These are phyloP conservation scores for Linum usitatissimum DNA, from an alignment of 345 rosid species.

Conservation along the genomic window DNA sequence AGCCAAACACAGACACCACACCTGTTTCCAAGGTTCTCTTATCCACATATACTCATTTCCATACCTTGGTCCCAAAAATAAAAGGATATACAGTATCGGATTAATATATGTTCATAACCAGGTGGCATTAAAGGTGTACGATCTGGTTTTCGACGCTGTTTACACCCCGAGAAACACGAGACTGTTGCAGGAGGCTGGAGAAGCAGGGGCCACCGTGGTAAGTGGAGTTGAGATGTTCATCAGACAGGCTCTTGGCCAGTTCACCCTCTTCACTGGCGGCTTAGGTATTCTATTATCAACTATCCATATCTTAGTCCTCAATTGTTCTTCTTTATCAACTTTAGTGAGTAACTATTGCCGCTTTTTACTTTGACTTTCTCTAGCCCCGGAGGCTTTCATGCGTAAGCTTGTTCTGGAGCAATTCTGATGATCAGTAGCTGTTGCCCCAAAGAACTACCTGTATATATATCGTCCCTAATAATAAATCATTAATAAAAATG, in stretches of 20 bases:
- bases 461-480: too few species aligned
- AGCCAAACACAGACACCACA: conserved; percentile 17
- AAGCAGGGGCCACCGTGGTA: conserved; percentile 19
- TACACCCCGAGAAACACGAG: conserved; percentile 28
- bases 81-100: not conserved
- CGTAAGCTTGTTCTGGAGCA: conserved; percentile 33
- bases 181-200: conserved; percentile 23
- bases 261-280: conserved; percentile 25
- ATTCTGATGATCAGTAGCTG: conserved; percentile 15
- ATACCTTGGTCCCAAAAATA: too few species aligned
- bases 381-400: conserved; percentile 39
- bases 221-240: conserved; percentile 31
- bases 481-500: too few species aligned
- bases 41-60: too few species aligned
- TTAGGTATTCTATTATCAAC: conserved; percentile 11
- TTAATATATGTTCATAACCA: conserved; percentile 11
- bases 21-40: conserved; percentile 18
- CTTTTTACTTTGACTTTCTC: conserved; percentile 10
- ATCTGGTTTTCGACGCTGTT: conserved; percentile 25
- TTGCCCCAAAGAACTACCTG: too few species aligned
- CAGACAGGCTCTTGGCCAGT: conserved; percentile 27
- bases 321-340: too few species aligned
- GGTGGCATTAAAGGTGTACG: conserved; percentile 24
- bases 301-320: too few species aligned
- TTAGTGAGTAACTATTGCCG: not conserved